A percentile compares a stretch with the other conserved stretches of the same genome.
Evolutionary conservation across 495 filamentous ascomycete species (phyloP).

Genomic region (Astrothelium macrocarpum): DNA sequence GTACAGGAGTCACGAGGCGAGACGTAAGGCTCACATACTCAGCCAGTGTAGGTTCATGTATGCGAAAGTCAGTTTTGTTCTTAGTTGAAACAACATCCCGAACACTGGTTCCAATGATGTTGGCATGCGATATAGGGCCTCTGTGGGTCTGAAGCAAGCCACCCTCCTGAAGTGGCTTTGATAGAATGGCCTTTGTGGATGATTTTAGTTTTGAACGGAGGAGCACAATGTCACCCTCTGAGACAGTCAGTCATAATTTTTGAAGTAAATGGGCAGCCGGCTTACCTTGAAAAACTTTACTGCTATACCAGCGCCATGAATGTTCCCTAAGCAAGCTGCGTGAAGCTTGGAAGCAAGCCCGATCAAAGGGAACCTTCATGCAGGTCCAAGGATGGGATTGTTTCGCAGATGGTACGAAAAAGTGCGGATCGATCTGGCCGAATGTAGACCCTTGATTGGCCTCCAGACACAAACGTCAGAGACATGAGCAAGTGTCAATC

Average conservation of each 20-base stretch:
- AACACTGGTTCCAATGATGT: constrained; percentile 53
- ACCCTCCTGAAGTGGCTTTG: constrained; percentile 39
- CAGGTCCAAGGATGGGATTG: neutral
- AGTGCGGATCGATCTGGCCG: neutral
- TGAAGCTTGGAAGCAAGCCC: neutral
- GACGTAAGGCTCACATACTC: constrained; percentile 58
- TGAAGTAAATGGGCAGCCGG: neutral
- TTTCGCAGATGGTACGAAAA: neutral
- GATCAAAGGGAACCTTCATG: neutral
- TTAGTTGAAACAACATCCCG: constrained; percentile 48
- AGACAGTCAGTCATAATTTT: neutral
- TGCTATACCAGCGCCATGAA: neutral
- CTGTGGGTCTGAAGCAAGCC: constrained; percentile 39
- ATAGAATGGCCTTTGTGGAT: constrained; percentile 36
- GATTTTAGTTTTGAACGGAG: constrained; percentile 38
- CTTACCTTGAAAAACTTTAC: constrained; percentile 18
- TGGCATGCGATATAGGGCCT: constrained; percentile 46
- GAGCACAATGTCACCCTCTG: constrained; percentile 52
- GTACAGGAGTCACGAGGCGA: constrained; percentile 62
- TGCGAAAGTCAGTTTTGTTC: constrained; percentile 40
- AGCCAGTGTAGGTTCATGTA: constrained; percentile 55
- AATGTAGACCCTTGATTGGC: constrained; percentile 2
- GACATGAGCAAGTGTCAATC: neutral
- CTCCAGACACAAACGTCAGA: too few relatives aligned
- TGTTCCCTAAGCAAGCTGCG: neutral